Percentiles rank a stretch among this genome's conserved stretches.
Evolutionary conservation across 108 stramenopile species (phyloP).

Genomic region (Skeletonema costatum): DNA sequence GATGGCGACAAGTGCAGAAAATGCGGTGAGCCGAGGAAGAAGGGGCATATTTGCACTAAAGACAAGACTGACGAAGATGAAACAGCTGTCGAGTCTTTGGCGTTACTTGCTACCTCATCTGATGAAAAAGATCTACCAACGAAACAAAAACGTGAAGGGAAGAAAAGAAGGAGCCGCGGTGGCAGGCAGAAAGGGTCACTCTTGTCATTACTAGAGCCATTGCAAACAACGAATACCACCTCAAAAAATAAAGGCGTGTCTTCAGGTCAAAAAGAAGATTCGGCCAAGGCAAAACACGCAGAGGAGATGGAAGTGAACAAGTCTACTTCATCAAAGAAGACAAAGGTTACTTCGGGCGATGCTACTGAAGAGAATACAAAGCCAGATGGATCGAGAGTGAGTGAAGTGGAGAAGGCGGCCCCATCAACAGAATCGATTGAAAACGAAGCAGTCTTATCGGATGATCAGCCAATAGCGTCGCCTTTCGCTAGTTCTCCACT

Average conservation of each 20-base stretch:
- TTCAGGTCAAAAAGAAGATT: conserved; percentile 7
- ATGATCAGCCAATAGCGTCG: background rate
- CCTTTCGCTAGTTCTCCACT: background rate
- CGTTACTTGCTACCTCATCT: background rate
- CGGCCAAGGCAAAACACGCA: conserved; percentile 4
- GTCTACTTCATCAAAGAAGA: conserved; percentile 1
- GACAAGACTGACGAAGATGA: background rate
- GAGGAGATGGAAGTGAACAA: conserved; percentile 9
- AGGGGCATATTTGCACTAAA: background rate
- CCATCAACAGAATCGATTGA: background rate
- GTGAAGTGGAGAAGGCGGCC: background rate
- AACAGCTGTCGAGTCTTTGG: background rate
- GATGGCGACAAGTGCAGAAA: background rate
- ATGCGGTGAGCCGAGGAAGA: background rate
- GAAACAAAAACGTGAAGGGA: background rate
- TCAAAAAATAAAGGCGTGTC: background rate
- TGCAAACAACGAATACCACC: background rate
- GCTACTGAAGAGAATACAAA: background rate
- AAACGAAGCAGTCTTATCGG: background rate
- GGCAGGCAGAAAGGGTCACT: conserved; percentile 1
- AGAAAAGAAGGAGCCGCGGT: conserved; percentile 11
- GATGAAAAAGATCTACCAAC: background rate
- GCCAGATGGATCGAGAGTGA: background rate
- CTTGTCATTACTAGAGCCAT: conserved; percentile 1
- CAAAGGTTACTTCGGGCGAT: background rate